phyloP scores from a whole-genome alignment of 306 rosid species.

The Morella rubra region DNA sequence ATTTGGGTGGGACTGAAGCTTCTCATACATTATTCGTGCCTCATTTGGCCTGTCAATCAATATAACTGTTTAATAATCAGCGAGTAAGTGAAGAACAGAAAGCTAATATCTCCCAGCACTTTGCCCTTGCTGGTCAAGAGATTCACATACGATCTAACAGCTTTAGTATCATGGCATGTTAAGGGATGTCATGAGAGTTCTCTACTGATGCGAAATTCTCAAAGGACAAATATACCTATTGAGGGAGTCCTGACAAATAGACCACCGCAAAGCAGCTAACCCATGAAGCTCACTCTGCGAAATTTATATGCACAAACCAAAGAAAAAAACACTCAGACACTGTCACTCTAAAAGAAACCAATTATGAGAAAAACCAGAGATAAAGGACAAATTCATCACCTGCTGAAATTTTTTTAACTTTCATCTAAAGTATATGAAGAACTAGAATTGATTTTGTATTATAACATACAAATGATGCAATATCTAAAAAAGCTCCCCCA shows the following conservation, averaged over 20 bases:
- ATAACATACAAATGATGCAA: not conserved
- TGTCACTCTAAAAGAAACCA: not conserved
- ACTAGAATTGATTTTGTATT: not conserved
- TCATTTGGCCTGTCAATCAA: slow-evolving; percentile 60
- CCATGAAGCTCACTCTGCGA: slow-evolving; percentile 90
- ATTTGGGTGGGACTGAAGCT: slow-evolving; percentile 79
- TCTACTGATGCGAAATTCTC: not conserved
- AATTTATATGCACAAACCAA: slow-evolving; percentile 6
- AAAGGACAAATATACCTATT: slow-evolving; percentile 44
- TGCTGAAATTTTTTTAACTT: not conserved
- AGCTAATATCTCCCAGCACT: slow-evolving; percentile 10
- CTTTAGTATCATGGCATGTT: not conserved
- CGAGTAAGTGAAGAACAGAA: slow-evolving; percentile 6
- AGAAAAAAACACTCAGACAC: not conserved
- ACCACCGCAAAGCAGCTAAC: slow-evolving; percentile 92
- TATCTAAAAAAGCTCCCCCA: not conserved
- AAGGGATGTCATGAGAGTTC: not conserved
- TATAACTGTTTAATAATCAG: slow-evolving; percentile 15
- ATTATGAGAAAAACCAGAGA: not conserved
- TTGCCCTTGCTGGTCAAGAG: slow-evolving; percentile 13
- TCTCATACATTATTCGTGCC: slow-evolving; percentile 81
- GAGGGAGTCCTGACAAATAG: slow-evolving; percentile 89
- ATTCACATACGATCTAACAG: not conserved
- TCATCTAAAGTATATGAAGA: not conserved
- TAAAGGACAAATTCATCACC: not conserved